phyloP scores from a whole-genome alignment of 148 eudicot genomes.

The Cornus kousa region DNA sequence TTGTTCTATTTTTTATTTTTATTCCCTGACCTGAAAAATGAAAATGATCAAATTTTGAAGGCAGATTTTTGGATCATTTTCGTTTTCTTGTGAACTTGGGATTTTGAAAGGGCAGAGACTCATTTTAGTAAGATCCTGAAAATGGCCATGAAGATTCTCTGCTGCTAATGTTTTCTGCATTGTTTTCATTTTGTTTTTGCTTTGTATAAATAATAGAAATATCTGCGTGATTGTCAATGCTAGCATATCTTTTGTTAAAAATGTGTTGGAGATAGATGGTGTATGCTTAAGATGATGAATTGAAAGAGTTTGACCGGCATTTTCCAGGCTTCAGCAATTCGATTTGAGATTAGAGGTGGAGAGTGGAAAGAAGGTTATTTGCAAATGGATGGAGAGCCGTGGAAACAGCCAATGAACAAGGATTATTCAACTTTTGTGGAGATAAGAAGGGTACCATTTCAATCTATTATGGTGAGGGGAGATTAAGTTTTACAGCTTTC shows the following conservation, averaged over 20 bases:
- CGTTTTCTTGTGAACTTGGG: no score
- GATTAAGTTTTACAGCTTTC: slow-evolving; percentile 22
- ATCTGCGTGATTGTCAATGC: background rate
- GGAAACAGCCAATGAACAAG: slow-evolving; percentile 88
- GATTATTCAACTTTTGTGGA: slow-evolving; percentile 82
- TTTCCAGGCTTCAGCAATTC: slow-evolving; percentile 75
- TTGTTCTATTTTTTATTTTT: no score
- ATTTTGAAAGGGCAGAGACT: no score
- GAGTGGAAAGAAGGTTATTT: slow-evolving; percentile 74
- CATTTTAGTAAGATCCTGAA: no score
- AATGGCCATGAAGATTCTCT: no score
- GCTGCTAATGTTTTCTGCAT: no score
- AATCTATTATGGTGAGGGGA: slow-evolving; percentile 68
- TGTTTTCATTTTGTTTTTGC: no score
- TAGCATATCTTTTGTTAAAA: no score
- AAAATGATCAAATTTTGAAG: no score
- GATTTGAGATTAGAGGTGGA: slow-evolving; percentile 92
- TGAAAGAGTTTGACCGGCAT: background rate
- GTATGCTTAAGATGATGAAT: background rate
- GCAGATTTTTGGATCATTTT: no score
- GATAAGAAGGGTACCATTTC: slow-evolving; percentile 70
- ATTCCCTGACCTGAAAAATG: no score
- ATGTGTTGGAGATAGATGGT: background rate
- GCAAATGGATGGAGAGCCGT: slow-evolving; percentile 99
- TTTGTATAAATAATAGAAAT: background rate